Evolutionary conservation across 2,329 filamentous ascomycete species (phyloP), one percentile per base, ranked within the genome.

Genomic region (Clarireedia hainanense): DNA sequence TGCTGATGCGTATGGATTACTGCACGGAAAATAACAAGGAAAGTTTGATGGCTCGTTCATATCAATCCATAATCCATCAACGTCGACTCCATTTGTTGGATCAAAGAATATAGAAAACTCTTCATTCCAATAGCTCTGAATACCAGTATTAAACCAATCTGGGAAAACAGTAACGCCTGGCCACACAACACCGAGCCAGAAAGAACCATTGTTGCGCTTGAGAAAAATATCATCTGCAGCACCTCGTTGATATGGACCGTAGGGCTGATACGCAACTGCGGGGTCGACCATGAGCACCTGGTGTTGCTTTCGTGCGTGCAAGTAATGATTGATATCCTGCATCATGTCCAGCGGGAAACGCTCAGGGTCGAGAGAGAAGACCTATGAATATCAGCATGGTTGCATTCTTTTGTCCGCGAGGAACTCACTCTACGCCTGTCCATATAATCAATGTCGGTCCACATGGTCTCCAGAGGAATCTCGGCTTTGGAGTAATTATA

Each of bases 251-350:
- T 80, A 85, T 1, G 79, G 71, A 2, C 66, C 60, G 61, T 83
- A 83, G 60, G 81, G 48, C 55, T 64, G 71, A 58, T 78, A 78
- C 37, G 78, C 75, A 17, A 78, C 75, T 1, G 82, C 81, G 2
- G 86, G 85, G 62, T 94, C 89, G 1, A 92, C 85, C 82, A 94
- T 94, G 47, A 91, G 72, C 30, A 89, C 78, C 60, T 88, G 89
- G 47, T 86, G 79, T 67, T 90, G 86, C 43, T 86, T 71, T 55
- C 83, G 78, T 6, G 72, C 68, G 64, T 91, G 87, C 0, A 94
- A 76, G 23, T 85, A 80, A 37, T 79, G 73, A 23, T 86, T 83
- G 1, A 91, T 71, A 61, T 86, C 78, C 39, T 80, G 82, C 74
- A 90, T 79, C 68, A 79, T 77, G 0, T 75, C 55, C 5, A 86